phyloP scores from a whole-genome alignment of 176 grass and related monocot genomes.

The Carex kokanica region DNA sequence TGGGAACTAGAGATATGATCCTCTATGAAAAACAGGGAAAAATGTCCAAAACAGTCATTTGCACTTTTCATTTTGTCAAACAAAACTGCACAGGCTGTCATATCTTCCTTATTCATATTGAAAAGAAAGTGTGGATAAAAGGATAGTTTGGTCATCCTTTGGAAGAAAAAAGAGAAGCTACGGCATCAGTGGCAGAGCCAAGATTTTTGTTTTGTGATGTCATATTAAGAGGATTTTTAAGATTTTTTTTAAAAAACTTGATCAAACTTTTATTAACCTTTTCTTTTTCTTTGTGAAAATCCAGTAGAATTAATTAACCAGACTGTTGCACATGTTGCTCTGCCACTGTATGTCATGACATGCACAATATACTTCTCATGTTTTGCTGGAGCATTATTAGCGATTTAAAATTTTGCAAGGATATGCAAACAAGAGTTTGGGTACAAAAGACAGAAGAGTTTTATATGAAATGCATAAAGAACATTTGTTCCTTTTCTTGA shows the following conservation, averaged over 20 bases:
- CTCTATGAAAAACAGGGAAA: background rate
- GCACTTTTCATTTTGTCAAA: background rate
- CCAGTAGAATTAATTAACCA: background rate
- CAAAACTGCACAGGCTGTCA: background rate
- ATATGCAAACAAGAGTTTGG: background rate
- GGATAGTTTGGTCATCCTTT: background rate
- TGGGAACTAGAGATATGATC: background rate
- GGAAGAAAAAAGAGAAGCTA: background rate
- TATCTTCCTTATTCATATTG: background rate
- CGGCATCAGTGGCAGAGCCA: background rate
- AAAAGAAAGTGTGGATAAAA: background rate
- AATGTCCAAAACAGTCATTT: background rate
- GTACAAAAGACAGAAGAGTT: background rate
- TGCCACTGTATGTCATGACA: background rate
- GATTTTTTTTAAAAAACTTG: background rate
- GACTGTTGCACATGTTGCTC: background rate
- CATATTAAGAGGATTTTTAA: background rate
- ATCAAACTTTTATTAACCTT: background rate
- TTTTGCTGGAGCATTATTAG: background rate
- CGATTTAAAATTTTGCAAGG: background rate
- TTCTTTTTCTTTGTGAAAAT: background rate
- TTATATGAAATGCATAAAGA: background rate
- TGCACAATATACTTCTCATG: background rate
- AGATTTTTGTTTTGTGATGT: background rate
- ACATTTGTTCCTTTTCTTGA: conserved; percentile 1